Base-by-base conservation (phyloP, 2,329 filamentous ascomycete genomes). In the Helotiales sp. region DNA sequence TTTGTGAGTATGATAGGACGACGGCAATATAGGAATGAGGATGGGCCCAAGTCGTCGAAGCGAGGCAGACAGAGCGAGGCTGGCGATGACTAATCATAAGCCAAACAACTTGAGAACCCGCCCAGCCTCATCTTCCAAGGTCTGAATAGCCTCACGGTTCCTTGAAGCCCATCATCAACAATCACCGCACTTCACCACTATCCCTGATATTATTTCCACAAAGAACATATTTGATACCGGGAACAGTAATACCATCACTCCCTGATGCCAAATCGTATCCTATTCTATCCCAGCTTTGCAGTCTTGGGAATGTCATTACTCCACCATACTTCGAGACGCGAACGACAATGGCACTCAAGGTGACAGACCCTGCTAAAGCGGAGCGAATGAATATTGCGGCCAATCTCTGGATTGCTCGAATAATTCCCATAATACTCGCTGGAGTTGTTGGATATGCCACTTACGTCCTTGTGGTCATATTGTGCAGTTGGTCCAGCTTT, bases 391-490 rank as follows among this genome's bases (percentile, higher is more conserved):
- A 65, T n/a, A 61, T 71, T 15, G 61, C 64, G 2, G 65, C 70
- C 20, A 76, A 76, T 60, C 66, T 72, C 30, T 77, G 75, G 75
- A 73, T 71, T 4, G 76, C 75, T 26, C 67, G 75, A 26, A 79
- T 91, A 64, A 88, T 97, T 65, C 93, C 93, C 3, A 72, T 89
- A 45, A 77, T 95, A 60, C 85, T 97, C 47, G 79, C 88, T 37
- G 89, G 84, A 32, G 82, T 87, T 43, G 84, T 92, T 68, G 88
- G 84, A 43, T 93, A 92, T 78, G 87, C 87, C 22, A 91, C 88
- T 37, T 97, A 91, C 80, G 88, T 89, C 15, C 78, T 93, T 58
- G 87, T 91, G 58, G 88, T 85, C 69, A 84, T 84, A 54, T 79
- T 93, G 69, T 91, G 90, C 77, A 82, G 91, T 93, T 79, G 76